Evolutionary conservation across 2,329 filamentous ascomycete species (phyloP), one percentile per base, ranked within the genome.

Genomic region (Ophidiomyces ophidiicola): DNA sequence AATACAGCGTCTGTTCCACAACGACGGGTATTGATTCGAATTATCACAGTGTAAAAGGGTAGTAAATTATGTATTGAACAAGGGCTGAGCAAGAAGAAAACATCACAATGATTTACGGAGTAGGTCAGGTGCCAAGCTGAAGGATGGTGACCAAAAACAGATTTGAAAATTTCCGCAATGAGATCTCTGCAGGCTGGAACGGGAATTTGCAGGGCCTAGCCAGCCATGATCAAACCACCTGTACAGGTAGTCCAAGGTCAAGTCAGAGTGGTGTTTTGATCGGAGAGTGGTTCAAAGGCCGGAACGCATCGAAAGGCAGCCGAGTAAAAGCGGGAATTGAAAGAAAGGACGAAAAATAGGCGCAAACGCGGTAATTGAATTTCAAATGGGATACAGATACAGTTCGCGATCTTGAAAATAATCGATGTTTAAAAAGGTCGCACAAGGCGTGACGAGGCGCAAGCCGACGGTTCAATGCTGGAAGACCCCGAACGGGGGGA

Each of bases 141-240:
- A 18, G 32, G 23, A 40, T 31, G 32, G 18, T 21, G 19, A 12
- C 24, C 11, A 18, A 35, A 31, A 28, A 41, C 17, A 31, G 25
- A 12, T 17, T 23, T 24, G 35, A 37, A 37, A 37, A 30, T 31
- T 36, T 37, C 35, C 24, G 35, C 25, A 36, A 30, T 21, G 19
- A 30, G 23, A 29, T 30, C 25, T 42, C 28, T 36, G 36, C 38
- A 42, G 37, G 26, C 32, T 20, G 23, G 38, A 30, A 33, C 37
- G 39, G 33, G 39, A 46, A 36, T 39, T 45, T 41, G 36, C 39
- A 44, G 42, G 44, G 39, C 38, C 42, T 43, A 41, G 44, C 42
- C 44, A 23, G 32, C 39, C 36, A 36, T 23, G 23, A 37, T 44
- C 42, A 44, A 33, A 32, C 36, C 32, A 26, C 29, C 26, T 29